Evolutionary conservation across 495 filamentous ascomycete genomes (phyloP), one percentile per base, ranked within the genome.

Genomic region (Aspergillus bridgeri): DNA sequence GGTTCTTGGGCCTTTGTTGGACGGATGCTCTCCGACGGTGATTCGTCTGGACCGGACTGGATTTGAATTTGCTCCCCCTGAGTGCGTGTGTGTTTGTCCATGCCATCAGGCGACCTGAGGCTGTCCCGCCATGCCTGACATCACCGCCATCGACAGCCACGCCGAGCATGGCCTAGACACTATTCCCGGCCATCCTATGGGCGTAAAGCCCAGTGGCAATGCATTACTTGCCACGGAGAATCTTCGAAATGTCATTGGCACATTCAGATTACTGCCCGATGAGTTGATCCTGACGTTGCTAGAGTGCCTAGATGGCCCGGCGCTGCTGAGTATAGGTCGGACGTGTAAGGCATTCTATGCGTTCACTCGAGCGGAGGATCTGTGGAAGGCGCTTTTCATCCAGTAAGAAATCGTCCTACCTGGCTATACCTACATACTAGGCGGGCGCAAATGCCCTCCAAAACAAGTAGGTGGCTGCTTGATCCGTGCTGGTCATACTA

Each of bases 301-400:
- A 54, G 93, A 96, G 68, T 83, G 71, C 61, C 76, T 98, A 19
- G 86, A 95, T 65, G 76, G 80, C 45, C 56, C 62, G 24, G 77
- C 80, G 46, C 73, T 98, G 50, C 68, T 86, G 53, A 68, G 76
- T 5, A 68, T 97, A 22, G 90, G 91, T n/a, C 81, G 81, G 49
- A 89, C 93, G 5, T 97, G 94, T 75, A 91, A 88, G 69, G 89
- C 90, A 29, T 79, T 97, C 17, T 95, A 92, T 77, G 94, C 92
- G 7, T 94, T 92, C 69, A 88, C 88, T 44, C 79, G 88, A 42
- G 82, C 82, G 29, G 94, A 98, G 57, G 94, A 98, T 58, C 69
- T 98, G 23, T 98, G 94, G 94, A 94, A 94, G 73, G 67, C 84
- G 20, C 71, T 96, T 9, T 95, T 92, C 63, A 78, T 96, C 60